Conservation (phyloP, 768 basidiomycete species). For the Rubroboletus satanas region DNA sequence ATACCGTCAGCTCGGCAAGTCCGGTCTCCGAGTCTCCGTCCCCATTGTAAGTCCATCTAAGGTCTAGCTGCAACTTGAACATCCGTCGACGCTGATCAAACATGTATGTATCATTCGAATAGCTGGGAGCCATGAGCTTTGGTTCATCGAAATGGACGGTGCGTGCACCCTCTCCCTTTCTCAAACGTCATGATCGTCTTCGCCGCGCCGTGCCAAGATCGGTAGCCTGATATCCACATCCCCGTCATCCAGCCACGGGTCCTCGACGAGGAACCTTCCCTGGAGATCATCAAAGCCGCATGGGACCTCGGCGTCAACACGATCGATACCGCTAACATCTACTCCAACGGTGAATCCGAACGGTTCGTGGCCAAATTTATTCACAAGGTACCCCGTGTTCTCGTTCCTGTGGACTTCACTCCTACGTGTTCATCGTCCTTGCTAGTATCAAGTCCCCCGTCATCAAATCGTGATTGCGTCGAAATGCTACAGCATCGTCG, state of each 20-base stretch:
- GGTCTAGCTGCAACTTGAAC: neutral
- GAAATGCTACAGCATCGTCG: conserved; percentile 24
- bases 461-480: conserved; percentile 31
- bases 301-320: conserved; percentile 40
- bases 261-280: conserved; percentile 27
- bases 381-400: conserved; percentile 25
- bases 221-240: neutral
- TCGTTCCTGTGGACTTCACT: neutral
- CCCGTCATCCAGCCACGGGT: conserved; percentile 20
- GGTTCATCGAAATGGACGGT: neutral
- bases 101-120: neutral
- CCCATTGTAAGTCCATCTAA: conserved; percentile 25
- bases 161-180: neutral
- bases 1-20: conserved; percentile 31
- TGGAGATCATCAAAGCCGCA: conserved; percentile 36
- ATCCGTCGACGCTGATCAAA: neutral
- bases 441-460: conserved; percentile 33
- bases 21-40: conserved; percentile 33
- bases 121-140: conserved; percentile 26
- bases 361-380: conserved; percentile 36
- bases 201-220: neutral
- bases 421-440: neutral
- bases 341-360: conserved; percentile 37
- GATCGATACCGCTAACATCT: conserved; percentile 39
- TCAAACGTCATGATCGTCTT: neutral